Conservation (phyloP, 805 yeast species). For the Candida succiphila region DNA sequence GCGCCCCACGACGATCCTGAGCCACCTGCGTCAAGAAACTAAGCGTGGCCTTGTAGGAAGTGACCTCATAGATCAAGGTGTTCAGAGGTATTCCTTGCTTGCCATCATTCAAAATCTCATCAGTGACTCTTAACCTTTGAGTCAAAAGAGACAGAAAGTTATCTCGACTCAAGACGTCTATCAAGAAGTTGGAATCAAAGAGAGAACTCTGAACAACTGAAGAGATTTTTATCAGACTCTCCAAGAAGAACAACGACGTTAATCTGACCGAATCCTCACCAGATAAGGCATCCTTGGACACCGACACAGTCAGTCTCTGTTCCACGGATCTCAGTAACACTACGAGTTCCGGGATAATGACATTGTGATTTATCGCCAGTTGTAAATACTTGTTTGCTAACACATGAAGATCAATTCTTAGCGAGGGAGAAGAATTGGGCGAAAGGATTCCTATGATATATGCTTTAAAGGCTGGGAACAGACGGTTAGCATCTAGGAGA, state of each 20-base stretch:
- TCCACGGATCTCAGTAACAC: constrained; percentile 54
- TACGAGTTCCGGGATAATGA: constrained; percentile 35
- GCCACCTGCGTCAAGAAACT: constrained; percentile 67
- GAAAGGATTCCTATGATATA: constrained; percentile 66
- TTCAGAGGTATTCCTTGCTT: constrained; percentile 34
- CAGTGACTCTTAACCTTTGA: constrained; percentile 59
- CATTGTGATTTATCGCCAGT: constrained; percentile 32
- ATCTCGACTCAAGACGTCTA: constrained; percentile 51
- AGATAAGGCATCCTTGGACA: constrained; percentile 70
- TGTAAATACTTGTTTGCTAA: constrained; percentile 57
- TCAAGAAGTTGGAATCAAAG: constrained; percentile 41
- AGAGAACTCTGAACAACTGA: constrained; percentile 48
- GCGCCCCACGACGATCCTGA: constrained; percentile 69
- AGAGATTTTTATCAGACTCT: constrained; percentile 24
- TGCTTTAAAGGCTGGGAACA: constrained; percentile 63
- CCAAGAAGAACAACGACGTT: constrained; percentile 67
- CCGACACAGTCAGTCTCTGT: constrained; percentile 43
- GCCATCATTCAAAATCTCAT: constrained; percentile 32
- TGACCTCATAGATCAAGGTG: constrained; percentile 58
- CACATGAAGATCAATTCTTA: constrained; percentile 75
- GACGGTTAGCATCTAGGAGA: constrained; percentile 34
- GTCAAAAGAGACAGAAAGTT: constrained; percentile 59
- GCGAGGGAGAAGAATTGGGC: constrained; percentile 52
- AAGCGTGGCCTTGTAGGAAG: constrained; percentile 64
- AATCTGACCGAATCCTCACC: constrained; percentile 73